Base-by-base conservation (phyloP, 2,329 filamentous ascomycete genomes). In the Trichophyton simii region DNA sequence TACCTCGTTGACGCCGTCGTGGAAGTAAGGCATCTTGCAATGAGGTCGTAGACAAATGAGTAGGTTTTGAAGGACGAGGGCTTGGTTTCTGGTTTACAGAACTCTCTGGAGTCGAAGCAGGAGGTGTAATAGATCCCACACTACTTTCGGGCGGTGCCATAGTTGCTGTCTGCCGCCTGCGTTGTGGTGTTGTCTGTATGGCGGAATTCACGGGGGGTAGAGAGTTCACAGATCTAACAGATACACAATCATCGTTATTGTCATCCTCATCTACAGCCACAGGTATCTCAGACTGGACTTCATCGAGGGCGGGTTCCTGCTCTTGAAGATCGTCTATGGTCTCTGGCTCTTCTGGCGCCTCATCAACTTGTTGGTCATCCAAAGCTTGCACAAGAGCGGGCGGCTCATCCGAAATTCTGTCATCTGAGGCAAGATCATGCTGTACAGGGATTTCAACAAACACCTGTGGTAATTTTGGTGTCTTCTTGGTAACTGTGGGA, bases 271-370 rank as follows among this genome's bases (percentile, higher is more conserved):
- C 59, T 42, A 48, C 38, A 41, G 25, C 13, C 6, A 41, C 22
- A 58, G 34, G 55, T 15, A 42, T 36, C 7, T 22, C 18, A 1
- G 22, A 1, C 20, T 7, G 36, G 6, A 9, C 34, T 55, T 55
- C 52, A 15, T n/a, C 20, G 15, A 52, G 8, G 4, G 25, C 58
- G 67, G 18, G 59, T 59, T 59, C 34, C 63, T n/a, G 64, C 65
- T 44, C 63, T 58, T 66, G 25, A 9, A 1, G 11, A 36, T 55
- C 15, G 11, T 54, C 50, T 1, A 31, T n/a, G 5, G 18, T 13
- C 3, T 22, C 13, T 13, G 22, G 50, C 22, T 28, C 22, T 31
- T 55, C 52, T 11, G 13, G 52, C 7, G 6, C n/a, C 9, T 55
- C 28, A 11, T 36, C 28, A 36, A 9, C 31, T 2, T 28, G 28